These are phyloP conservation scores for Coemansia furcata DNA, from an alignment of 192 early-diverging fungal genomes.

Conservation along the genomic window DNA sequence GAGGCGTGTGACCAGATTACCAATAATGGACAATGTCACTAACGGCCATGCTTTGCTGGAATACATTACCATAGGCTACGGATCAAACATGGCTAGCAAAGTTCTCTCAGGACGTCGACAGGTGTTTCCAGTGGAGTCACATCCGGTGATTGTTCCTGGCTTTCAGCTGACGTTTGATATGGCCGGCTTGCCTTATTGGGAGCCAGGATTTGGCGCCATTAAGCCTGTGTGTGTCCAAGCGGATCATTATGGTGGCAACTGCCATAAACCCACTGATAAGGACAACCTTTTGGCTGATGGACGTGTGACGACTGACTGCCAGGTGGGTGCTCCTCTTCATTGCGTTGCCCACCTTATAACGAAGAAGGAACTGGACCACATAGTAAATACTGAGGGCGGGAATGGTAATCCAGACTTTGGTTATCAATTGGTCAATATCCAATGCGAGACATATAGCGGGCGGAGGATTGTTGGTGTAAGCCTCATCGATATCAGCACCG, in stretches of 20 bases:
- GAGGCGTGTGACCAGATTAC: neutral
- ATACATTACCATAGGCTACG: slow-evolving; percentile 23
- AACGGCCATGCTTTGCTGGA: neutral
- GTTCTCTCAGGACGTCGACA: slow-evolving; percentile 49
- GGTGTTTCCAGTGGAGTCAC: slow-evolving; percentile 36
- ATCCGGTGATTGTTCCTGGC: slow-evolving; percentile 33
- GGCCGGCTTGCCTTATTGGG: slow-evolving; percentile 45
- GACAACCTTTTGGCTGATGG: neutral
- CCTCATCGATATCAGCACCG: slow-evolving; percentile 19
- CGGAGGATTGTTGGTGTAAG: slow-evolving; percentile 18
- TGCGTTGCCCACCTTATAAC: slow-evolving; percentile 46
- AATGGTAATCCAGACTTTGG: slow-evolving; percentile 46
- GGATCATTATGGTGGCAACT: neutral
- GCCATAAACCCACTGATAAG: neutral
- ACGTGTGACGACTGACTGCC: slow-evolving; percentile 5
- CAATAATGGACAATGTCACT: neutral
- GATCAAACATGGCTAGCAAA: slow-evolving; percentile 49
- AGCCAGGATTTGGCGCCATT: slow-evolving; percentile 50
- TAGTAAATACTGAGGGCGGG: slow-evolving; percentile 50
- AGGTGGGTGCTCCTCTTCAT: slow-evolving; percentile 32
- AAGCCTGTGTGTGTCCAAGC: neutral
- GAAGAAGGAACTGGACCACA: slow-evolving; percentile 35
- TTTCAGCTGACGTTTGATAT: slow-evolving; percentile 52
- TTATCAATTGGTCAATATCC: slow-evolving; percentile 30
- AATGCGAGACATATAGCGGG: slow-evolving; percentile 33